phyloP scores from a whole-genome alignment of 768 basidiomycete genomes.

The Russula sp. region DNA sequence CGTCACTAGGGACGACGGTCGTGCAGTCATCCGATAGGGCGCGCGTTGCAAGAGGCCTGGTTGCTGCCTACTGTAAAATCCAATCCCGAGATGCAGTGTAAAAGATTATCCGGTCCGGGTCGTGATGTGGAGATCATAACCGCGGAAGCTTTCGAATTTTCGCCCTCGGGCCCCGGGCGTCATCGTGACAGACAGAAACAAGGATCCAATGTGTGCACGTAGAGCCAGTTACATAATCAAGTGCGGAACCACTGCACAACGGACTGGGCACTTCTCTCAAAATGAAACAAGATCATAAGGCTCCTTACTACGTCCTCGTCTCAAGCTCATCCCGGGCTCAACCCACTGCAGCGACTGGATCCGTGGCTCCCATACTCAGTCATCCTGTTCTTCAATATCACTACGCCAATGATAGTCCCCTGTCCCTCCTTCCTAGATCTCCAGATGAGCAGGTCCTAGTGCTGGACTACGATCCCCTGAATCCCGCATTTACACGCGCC shows the following conservation, averaged over 20 bases:
- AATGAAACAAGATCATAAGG: constrained; percentile 23
- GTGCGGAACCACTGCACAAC: too few species aligned
- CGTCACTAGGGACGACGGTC: background rate
- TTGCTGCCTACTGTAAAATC: too few species aligned
- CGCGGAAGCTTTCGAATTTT: too few species aligned
- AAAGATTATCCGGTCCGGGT: too few species aligned
- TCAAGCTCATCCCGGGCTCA: constrained; percentile 45
- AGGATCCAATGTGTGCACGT: too few species aligned
- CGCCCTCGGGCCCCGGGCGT: too few species aligned
- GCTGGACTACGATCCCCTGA: constrained; percentile 54
- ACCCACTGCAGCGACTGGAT: constrained; percentile 31
- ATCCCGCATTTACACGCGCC: constrained; percentile 35
- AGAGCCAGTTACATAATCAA: too few species aligned
- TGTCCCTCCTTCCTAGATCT: constrained; percentile 52
- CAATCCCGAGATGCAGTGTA: too few species aligned
- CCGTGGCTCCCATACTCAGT: constrained; percentile 35
- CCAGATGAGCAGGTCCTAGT: constrained; percentile 67
- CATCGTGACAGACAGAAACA: too few species aligned
- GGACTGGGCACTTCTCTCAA: background rate
- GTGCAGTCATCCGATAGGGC: background rate
- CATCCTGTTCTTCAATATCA: constrained; percentile 78
- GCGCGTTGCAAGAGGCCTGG: too few species aligned
- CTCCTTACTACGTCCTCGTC: constrained; percentile 64
- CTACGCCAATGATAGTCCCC: constrained; percentile 70
- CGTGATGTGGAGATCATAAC: too few species aligned